Evolutionary conservation across 805 yeast genomes (phyloP).

Genomic region (Kodamaea restingae): DNA sequence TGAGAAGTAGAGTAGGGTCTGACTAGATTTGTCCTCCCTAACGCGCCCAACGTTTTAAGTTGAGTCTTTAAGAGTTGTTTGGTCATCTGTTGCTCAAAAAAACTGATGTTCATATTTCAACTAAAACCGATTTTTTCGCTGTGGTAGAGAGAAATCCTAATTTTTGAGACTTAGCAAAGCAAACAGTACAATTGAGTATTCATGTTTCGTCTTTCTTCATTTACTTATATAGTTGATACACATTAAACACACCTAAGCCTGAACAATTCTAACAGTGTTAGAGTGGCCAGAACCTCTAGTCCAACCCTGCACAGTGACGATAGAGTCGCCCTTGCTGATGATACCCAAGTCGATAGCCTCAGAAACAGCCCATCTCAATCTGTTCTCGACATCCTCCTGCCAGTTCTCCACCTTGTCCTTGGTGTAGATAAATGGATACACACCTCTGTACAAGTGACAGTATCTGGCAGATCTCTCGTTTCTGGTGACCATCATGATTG

Average conservation of each 20-base stretch:
- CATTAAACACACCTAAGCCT: conserved; percentile 43
- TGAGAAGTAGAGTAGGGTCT: not conserved
- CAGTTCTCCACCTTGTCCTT: conserved; percentile 70
- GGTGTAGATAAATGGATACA: conserved; percentile 89
- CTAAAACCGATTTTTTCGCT: not conserved
- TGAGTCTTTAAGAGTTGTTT: conserved; percentile 3
- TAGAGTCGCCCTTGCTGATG: conserved; percentile 79
- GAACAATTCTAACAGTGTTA: conserved; percentile 91
- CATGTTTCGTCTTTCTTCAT: not conserved
- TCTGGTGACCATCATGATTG: conserved; percentile 97
- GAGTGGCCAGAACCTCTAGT: conserved; percentile 98
- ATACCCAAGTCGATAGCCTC: conserved; percentile 87
- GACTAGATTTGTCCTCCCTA: not conserved
- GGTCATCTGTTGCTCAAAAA: not conserved
- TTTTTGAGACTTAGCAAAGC: too few species aligned
- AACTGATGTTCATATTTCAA: not conserved
- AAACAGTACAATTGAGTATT: too few species aligned
- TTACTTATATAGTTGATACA: not conserved
- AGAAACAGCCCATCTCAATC: conserved; percentile 88
- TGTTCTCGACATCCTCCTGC: conserved; percentile 94
- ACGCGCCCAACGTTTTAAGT: not conserved
- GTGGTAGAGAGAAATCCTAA: not conserved
- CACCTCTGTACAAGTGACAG: conserved; percentile 97
- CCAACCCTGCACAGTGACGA: conserved; percentile 97
- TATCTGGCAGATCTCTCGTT: conserved; percentile 89